These are phyloP conservation scores for Coemansia javaensis DNA, from an alignment of 192 early-diverging fungal genomes.

Conservation along the genomic window DNA sequence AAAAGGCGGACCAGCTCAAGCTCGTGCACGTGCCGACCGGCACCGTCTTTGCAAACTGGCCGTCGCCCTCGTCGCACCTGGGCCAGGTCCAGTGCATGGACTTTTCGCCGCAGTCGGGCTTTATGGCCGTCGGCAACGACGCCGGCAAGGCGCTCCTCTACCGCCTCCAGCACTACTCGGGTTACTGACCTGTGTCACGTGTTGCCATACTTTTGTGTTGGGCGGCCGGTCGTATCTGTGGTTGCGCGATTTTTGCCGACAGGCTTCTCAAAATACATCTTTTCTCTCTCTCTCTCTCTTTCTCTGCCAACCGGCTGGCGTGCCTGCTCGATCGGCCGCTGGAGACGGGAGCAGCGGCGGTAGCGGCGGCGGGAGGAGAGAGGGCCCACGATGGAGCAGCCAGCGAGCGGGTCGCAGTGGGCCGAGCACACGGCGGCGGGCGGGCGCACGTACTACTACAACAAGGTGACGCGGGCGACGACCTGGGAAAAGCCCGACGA, in stretches of 20 bases:
- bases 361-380: no score
- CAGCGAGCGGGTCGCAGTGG: no score
- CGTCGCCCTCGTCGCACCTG: slow-evolving; percentile 74
- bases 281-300: no score
- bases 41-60: slow-evolving; percentile 92
- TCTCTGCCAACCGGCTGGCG: no score
- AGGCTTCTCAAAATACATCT: no score
- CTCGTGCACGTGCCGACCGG: slow-evolving; percentile 78
- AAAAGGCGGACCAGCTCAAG: slow-evolving; percentile 73
- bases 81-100: slow-evolving; percentile 70
- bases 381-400: no score
- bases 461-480: slow-evolving; percentile 68
- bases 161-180: slow-evolving; percentile 60
- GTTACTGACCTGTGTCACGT: no score
- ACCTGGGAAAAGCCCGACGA: slow-evolving; percentile 95
- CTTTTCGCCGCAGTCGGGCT: slow-evolving; percentile 92
- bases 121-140: slow-evolving; percentile 85
- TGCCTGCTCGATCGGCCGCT: no score
- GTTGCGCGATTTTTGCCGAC: no score
- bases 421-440: slow-evolving; percentile 71
- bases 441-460: slow-evolving; percentile 84
- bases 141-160: slow-evolving; percentile 87
- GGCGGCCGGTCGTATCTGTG: no score
- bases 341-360: no score
- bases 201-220: no score